Conservation (phyloP, 495 filamentous ascomycete genomes). For the Podospora comata region DNA sequence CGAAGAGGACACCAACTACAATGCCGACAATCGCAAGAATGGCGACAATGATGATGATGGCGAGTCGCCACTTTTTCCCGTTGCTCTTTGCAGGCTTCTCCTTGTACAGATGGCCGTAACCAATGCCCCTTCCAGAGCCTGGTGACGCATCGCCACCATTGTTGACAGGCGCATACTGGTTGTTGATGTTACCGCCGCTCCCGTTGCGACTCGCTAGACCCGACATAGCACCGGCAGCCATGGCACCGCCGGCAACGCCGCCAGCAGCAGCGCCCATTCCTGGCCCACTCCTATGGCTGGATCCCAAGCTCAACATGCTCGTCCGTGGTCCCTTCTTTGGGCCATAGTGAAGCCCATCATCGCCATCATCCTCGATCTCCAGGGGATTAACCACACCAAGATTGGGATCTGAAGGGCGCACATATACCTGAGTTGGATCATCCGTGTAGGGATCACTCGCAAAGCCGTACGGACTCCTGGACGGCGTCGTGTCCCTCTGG, state of each 20-base stretch:
- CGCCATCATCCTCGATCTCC: conserved; percentile 79
- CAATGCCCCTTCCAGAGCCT: conserved; percentile 19
- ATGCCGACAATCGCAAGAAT: conserved; percentile 65
- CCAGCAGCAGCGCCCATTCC: conserved; percentile 32
- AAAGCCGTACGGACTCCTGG: conserved; percentile 29
- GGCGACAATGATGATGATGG: conserved; percentile 59
- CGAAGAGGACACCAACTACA: conserved; percentile 75
- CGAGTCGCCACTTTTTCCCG: conserved; percentile 65
- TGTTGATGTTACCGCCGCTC: conserved; percentile 34
- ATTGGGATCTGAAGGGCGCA: conserved; percentile 53
- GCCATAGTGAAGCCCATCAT: conserved; percentile 65
- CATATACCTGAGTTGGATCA: conserved; percentile 54
- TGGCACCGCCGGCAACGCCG: conserved; percentile 44
- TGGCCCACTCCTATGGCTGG: conserved; percentile 34
- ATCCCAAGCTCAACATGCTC: conserved; percentile 53
- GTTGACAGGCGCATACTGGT: conserved; percentile 41
- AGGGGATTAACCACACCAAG: conserved; percentile 67
- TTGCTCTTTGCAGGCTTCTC: conserved; percentile 57
- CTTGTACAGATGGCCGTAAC: conserved; percentile 3
- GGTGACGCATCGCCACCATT: conserved; percentile 28
- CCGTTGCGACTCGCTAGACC: conserved; percentile 43
- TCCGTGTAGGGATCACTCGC: conserved; percentile 34
- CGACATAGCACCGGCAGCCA: conserved; percentile 54
- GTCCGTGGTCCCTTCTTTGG: conserved; percentile 38
- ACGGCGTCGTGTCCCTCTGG: conserved; percentile 29